These are phyloP conservation scores for Huntiella abstrusa DNA, from an alignment of 2,329 filamentous ascomycete genomes.

Conservation along the genomic window DNA sequence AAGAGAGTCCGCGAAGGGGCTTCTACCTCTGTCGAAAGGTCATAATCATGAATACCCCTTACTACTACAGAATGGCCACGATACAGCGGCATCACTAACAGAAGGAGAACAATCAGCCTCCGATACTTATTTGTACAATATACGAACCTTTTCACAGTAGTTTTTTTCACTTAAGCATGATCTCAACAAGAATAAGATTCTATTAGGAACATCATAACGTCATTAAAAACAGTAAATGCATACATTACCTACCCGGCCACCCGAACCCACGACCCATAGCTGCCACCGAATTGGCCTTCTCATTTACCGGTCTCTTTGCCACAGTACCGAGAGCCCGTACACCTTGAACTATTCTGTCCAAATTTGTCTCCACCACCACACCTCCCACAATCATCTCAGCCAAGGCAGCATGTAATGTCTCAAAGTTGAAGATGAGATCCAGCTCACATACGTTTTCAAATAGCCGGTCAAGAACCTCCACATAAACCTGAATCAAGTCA, in stretches of 20 bases:
- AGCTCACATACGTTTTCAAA: conserved; percentile 99
- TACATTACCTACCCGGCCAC: conserved; percentile 25
- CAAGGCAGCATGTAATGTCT: conserved; percentile 79
- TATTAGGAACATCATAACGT: too few relatives aligned
- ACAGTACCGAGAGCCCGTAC: conserved; percentile 62
- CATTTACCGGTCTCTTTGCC: conserved; percentile 61
- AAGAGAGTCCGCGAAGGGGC: not conserved
- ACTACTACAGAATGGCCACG: too few relatives aligned
- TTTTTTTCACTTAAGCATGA: too few relatives aligned
- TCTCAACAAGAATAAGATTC: too few relatives aligned
- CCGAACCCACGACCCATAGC: conserved; percentile 41
- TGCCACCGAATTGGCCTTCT: conserved; percentile 37
- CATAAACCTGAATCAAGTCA: conserved; percentile 94
- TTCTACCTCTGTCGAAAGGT: too few relatives aligned
- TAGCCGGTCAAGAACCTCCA: conserved; percentile 80
- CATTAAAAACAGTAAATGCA: too few relatives aligned
- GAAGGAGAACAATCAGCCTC: too few relatives aligned
- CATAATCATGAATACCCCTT: too few relatives aligned
- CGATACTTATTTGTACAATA: too few relatives aligned
- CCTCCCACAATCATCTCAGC: conserved; percentile 92
- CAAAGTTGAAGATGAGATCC: conserved; percentile 97
- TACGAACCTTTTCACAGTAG: too few relatives aligned
- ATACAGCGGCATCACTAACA: too few relatives aligned
- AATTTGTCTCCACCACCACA: conserved; percentile 79
- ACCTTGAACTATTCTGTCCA: conserved; percentile 74